Evolutionary conservation across 192 early-diverging fungal genomes (phyloP), one percentile per base, ranked within the genome.

Genomic region (Umbelopsis sp.): DNA sequence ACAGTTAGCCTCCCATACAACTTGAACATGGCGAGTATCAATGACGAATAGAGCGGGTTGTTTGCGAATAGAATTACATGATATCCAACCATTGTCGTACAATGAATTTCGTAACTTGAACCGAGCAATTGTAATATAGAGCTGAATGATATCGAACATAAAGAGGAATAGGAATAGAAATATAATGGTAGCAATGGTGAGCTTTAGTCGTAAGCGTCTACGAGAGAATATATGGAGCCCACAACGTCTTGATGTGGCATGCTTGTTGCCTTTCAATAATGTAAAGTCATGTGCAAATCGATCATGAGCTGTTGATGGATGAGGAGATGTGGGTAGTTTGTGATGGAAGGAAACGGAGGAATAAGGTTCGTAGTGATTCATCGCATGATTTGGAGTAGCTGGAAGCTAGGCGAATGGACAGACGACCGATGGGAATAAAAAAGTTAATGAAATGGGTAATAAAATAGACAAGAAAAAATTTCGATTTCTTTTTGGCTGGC

Each of bases 1-100:
- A 73, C 86, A 88, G 65, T 88, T 88, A 31, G 81, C 69, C 22
- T 88, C 86, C 86, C 86, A 88, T 9, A 88, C 81, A 4, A 83
- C 83, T 44, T 85, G 71, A 6, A 86, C 69, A 21, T 84, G 75
- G 2, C 76, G 71, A 2, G 68, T 81, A 49, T 83, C 86, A 29
- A 81, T 75, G 7, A 88, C 81, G 77, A 77, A 86, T 10, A 88
- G 65, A 45, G 85, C 78, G 4, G 86, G 86, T 14, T 86, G 74
- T 50, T 88, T 88, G 32, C 86, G 76, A 47, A 86, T 73, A 21
- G 82, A 77, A 29, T 74, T 71, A 54, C 86, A 88, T n/a, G 73
- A 67, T 12, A 85, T 70, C 26, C 70, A 72, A 9, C 84, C 85
- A 62, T 68, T 47, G 50, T 88, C 82, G 66, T 82, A 85, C 43